These are phyloP conservation scores for Chrysoporthe austroafricana DNA, from an alignment of 2,329 filamentous ascomycete genomes.

Conservation along the genomic window DNA sequence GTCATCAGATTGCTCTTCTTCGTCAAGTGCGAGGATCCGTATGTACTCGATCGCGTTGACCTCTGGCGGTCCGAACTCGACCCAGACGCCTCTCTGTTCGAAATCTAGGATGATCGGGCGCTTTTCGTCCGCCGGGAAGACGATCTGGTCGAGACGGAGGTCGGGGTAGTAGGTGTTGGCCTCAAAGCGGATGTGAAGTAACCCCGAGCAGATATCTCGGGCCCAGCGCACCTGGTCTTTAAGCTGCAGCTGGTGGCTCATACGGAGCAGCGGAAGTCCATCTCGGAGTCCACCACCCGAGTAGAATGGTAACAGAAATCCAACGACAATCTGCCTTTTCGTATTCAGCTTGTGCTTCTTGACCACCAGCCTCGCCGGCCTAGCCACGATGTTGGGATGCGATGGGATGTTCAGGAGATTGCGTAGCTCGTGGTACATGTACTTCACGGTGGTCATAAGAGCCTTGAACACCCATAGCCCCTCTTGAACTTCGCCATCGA, in stretches of 20 bases:
- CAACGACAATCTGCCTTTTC: slow-evolving; percentile 59
- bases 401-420: slow-evolving; percentile 55
- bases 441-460: slow-evolving; percentile 60
- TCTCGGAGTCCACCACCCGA: slow-evolving; percentile 59
- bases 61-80: slow-evolving; percentile 63
- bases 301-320: slow-evolving; percentile 61
- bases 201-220: slow-evolving; percentile 53
- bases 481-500: slow-evolving; percentile 25
- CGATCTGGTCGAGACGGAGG: slow-evolving; percentile 62
- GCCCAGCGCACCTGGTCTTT: slow-evolving; percentile 57
- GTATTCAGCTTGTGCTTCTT: slow-evolving; percentile 60
- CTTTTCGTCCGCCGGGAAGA: slow-evolving; percentile 48
- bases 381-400: slow-evolving; percentile 57
- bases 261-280: slow-evolving; percentile 53
- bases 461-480: slow-evolving; percentile 60
- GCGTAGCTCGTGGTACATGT: slow-evolving; percentile 64
- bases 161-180: slow-evolving; percentile 59
- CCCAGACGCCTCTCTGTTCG: slow-evolving; percentile 66
- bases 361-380: slow-evolving; percentile 57
- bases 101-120: slow-evolving; percentile 63
- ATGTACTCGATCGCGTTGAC: slow-evolving; percentile 63
- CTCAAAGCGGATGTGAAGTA: slow-evolving; percentile 53
- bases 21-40: slow-evolving; percentile 55
- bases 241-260: slow-evolving; percentile 48
- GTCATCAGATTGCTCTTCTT: slow-evolving; percentile 45